Base-by-base conservation (phyloP, 106 monocot genomes). In the Amphibolis antarctica region DNA sequence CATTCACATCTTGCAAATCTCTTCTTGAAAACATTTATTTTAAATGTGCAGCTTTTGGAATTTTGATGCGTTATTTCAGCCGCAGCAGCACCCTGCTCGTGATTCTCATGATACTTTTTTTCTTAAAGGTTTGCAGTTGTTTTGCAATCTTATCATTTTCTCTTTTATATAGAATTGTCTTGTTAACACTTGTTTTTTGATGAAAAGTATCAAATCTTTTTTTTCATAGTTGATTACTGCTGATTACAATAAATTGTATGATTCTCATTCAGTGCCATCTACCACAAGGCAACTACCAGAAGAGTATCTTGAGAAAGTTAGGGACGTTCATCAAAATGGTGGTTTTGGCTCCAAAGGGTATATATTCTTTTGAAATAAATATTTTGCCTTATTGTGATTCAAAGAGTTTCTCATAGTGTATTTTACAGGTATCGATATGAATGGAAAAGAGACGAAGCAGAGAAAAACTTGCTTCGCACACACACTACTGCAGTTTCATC, bases 41-140 rank as follows among this genome's bases (percentile, higher is more conserved):
- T 36, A 36, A 4, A 36, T 36, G 2, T 76, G 45, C 65, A 89
- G 94, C 70, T 96, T 96, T 71, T 96, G 94, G 94, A 96, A 96
- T 74, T 96, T 96, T 60, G 94, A 96, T 82, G 94, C 94, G 23
- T 73, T 96, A 31, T 96, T 89, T 73, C 94, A 96, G 59, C 94
- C 94, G 12, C 94, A 96, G 64, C 94, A 96, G 60, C 94, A 96
- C 62, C 96, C 90, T 76, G 96, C 96, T 65, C 89, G 96, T 46
- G 96, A 96, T 80, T 96, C 96, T 62, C 96, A 96, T 73, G 96
- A 96, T 69, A 96, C 96, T 0, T 96, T 96, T 59, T 96, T 90
- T 71, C 82, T 96, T 50, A 78, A 82, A 82, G 81, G 96, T 96
- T 17, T 31, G 15, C 20, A 15, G 0, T 12, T 55, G n/a, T 62